A percentile compares a stretch with the other conserved stretches of the same genome.
phyloP scores from a whole-genome alignment of 1,139 yeast species.

The Protomyces macrosporus region DNA sequence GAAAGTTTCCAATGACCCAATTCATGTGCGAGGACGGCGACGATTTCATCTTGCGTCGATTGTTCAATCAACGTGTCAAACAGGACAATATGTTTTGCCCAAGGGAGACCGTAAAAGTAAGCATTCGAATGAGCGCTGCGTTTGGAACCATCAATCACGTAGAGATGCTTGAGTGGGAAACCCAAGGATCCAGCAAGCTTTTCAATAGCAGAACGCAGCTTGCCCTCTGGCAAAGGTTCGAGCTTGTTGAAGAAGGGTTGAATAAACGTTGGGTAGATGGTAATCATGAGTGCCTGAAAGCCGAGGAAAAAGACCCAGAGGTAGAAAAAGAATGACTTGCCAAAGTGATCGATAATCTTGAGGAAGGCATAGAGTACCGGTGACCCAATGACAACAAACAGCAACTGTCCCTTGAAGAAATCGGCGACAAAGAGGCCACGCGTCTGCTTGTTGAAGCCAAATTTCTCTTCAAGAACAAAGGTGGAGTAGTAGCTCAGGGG shows the following conservation, averaged over 20 bases:
- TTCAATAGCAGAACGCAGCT: conserved; percentile 75
- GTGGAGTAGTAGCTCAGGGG: conserved; percentile 72
- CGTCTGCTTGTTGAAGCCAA: conserved; percentile 87
- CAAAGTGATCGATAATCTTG: conserved; percentile 73
- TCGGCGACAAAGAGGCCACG: conserved; percentile 65
- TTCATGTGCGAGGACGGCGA: conserved; percentile 94
- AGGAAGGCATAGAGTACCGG: conserved; percentile 71
- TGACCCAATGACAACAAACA: conserved; percentile 58
- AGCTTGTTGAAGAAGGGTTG: conserved; percentile 89
- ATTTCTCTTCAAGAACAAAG: conserved; percentile 85
- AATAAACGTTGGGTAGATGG: conserved; percentile 72
- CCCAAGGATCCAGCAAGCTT: conserved; percentile 64
- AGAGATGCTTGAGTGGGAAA: conserved; percentile 80
- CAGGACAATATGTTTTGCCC: conserved; percentile 91
- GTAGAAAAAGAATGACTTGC: conserved; percentile 74
- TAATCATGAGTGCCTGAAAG: conserved; percentile 67
- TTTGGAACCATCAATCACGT: conserved; percentile 89
- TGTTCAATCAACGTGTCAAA: conserved; percentile 84
- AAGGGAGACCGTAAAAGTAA: conserved; percentile 89
- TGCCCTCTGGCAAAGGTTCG: conserved; percentile 85
- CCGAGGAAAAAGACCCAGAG: conserved; percentile 65
- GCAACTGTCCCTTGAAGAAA: conserved; percentile 53
- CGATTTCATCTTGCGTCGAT: conserved; percentile 70
- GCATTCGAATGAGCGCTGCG: conserved; percentile 96
- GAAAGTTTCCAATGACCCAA: conserved; percentile 94